Base-by-base conservation (phyloP, 179 eudicot genomes). In the Drosera spatulata region DNA sequence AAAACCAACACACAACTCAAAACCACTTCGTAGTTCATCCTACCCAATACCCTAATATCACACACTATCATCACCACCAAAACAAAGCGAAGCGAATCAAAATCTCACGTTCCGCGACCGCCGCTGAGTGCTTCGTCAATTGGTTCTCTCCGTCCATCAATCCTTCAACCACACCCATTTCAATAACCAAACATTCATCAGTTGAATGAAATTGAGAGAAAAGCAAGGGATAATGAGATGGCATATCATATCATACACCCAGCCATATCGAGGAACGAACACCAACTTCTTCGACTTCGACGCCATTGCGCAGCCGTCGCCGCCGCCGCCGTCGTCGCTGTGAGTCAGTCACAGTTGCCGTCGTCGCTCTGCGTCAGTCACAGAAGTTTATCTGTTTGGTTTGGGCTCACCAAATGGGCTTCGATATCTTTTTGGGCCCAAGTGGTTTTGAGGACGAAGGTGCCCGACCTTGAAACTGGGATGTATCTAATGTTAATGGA, bases 211-310 rank as follows among this genome's bases (percentile, higher is more conserved):
- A 60, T 12, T 12, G 10, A 39, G 44, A 13, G 56, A 33, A 15
- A 40, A 50, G 53, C 6, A 40, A 13, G 5, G 61, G 45, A 43
- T 38, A 22, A 22, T 33, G 4, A 12, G 40, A 58, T 61, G 62
- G 15, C 60, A 75, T 56, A 22, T 22, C 33, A 22, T 22, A 22
- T 1, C 33, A 22, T 39, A 78, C 80, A 78, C 76, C 82, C 82
- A 81, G 39, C 85, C 85, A 53, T 81, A 81, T 41, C 85, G 82
- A 14, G 80, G 80, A 76, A 77, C 85, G 64, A 77, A 75, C 9
- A 75, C 1, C 33, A 22, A 22, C 33, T 22, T n/a, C n/a, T n/a
- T n/a, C 33, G 33, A 22, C 33, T 22, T 22, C 33, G 33, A 22
- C 33, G 33, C 33, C 33, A 22, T 22, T 22, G 33, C 33, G 33